phyloP scores from a whole-genome alignment of 139 green algal genomes.

The Volvox reticuliferus region DNA sequence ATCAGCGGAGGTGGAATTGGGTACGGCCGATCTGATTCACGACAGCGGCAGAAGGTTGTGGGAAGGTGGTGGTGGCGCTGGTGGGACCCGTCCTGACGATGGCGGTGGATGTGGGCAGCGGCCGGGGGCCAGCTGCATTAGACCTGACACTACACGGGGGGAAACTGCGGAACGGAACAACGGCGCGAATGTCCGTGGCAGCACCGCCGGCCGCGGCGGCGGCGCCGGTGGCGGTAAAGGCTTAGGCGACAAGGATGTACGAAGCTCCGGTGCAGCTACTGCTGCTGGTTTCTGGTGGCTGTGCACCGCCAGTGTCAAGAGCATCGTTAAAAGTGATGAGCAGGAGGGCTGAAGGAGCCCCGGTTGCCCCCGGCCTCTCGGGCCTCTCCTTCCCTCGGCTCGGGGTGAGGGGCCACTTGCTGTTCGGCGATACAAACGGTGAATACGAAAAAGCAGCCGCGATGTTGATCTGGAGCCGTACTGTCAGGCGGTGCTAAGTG shows the following conservation, averaged over 20 bases:
- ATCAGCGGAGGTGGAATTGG: neutral
- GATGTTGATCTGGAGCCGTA: too few relatives aligned
- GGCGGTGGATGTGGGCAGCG: neutral
- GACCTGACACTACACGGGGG: neutral
- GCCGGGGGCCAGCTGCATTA: neutral
- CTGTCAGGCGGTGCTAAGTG: too few relatives aligned
- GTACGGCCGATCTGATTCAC: neutral
- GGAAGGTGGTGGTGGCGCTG: neutral
- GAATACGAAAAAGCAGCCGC: too few relatives aligned
- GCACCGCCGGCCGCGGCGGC: neutral
- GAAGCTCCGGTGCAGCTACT: neutral
- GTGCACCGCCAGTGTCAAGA: conserved; percentile 16
- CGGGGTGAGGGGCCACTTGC: too few relatives aligned
- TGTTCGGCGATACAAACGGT: too few relatives aligned
- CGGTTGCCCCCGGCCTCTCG: too few relatives aligned
- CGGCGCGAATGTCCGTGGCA: neutral
- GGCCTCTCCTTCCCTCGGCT: too few relatives aligned
- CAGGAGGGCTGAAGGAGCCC: neutral
- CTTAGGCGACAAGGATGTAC: neutral
- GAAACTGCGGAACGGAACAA: neutral
- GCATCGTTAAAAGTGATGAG: conserved; percentile 15
- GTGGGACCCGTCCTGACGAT: neutral
- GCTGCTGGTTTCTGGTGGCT: neutral
- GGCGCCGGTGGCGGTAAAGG: neutral
- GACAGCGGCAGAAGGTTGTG: neutral